Evolutionary conservation across 177 flowering plant genomes (phyloP), one percentile per base, ranked within the genome.

Genomic region (Vitis hybrid): DNA sequence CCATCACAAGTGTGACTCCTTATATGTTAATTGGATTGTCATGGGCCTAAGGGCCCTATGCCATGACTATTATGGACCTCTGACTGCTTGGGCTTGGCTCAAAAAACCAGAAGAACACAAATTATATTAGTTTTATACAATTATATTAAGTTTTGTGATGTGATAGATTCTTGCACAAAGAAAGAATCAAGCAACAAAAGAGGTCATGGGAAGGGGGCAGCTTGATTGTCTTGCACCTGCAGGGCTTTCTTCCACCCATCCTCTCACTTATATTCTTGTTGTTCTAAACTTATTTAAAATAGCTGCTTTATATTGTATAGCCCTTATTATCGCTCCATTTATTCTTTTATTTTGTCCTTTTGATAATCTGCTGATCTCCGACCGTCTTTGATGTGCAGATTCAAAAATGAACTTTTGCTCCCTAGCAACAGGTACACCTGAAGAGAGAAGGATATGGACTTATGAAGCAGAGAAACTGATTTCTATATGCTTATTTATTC

Each of bases 361-460:
- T 18, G 2, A 73, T 14, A 17, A 60, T 20, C 24, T 51, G 19
- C 47, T 24, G 17, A 65, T 44, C 9, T 49, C 59, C 66, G 63
- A 56, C n/a, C 3, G 11, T 51, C 49, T 54, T 70, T 19, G 17
- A 57, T 71, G 74, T 77, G 69, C 75, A 96, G 99, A 89, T 76
- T 69, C 81, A 65, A 66, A 75, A 72, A 82, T 72, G 76, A 96
- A 94, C 74, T 90, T 87, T 73, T 94, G 95, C 80, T 82, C 85
- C 57, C 59, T 92, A 73, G 90, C 89, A 17, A 71, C 73, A 57
- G 97, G 94, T 62, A 77, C 85, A 38, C 65, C 44, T 55, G 90
- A 87, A 79, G 98, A 94, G 76, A 86, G 87, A 78, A 82, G 65
- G 67, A 80, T 75, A 67, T 96, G 97, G 98, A 74, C 63, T 73